A percentile compares a stretch with the other conserved stretches of the same genome.
These are phyloP conservation scores for Alternaria viburni DNA, from an alignment of 2,329 filamentous ascomycete genomes.

Conservation along the genomic window DNA sequence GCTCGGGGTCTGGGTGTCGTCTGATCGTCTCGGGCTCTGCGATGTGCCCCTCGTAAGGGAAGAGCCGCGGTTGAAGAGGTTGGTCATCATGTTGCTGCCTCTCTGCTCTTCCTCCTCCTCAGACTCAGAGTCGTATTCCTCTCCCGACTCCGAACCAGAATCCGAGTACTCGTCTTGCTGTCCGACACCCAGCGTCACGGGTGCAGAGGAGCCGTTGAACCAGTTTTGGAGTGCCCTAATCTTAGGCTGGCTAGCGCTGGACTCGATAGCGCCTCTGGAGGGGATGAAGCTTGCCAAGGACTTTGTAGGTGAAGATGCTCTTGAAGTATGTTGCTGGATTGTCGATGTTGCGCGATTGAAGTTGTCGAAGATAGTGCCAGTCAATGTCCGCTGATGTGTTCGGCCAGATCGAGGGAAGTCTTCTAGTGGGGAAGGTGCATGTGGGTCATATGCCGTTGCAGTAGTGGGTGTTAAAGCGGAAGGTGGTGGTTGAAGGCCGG, in stretches of 20 bases:
- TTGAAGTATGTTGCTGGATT: slow-evolving; percentile 48
- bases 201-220: slow-evolving; percentile 61
- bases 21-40: slow-evolving; percentile 28
- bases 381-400: slow-evolving; percentile 44
- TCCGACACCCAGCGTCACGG: slow-evolving; percentile 54
- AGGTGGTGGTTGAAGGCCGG: slow-evolving; percentile 39
- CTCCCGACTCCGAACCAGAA: slow-evolving; percentile 34
- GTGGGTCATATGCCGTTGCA: slow-evolving; percentile 44
- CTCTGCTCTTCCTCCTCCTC: slow-evolving; percentile 34
- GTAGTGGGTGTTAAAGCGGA: slow-evolving; percentile 39
- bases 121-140: slow-evolving; percentile 32
- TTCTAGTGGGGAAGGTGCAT: slow-evolving; percentile 37
- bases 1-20: slow-evolving; percentile 19
- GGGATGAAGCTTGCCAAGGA: slow-evolving; percentile 50
- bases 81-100: slow-evolving; percentile 39
- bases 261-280: slow-evolving; percentile 38
- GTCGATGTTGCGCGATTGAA: slow-evolving; percentile 46
- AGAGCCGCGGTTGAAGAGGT: slow-evolving; percentile 42
- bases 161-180: slow-evolving; percentile 38
- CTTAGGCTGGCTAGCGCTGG: slow-evolving; percentile 41
- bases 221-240: slow-evolving; percentile 53
- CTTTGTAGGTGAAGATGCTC: slow-evolving; percentile 47
- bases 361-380: slow-evolving; percentile 47
- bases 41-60: slow-evolving; percentile 32
- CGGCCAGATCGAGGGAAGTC: slow-evolving; percentile 28